These are phyloP conservation scores for Diplosphaera chodatii DNA, from an alignment of 139 green algal genomes.

Conservation along the genomic window DNA sequence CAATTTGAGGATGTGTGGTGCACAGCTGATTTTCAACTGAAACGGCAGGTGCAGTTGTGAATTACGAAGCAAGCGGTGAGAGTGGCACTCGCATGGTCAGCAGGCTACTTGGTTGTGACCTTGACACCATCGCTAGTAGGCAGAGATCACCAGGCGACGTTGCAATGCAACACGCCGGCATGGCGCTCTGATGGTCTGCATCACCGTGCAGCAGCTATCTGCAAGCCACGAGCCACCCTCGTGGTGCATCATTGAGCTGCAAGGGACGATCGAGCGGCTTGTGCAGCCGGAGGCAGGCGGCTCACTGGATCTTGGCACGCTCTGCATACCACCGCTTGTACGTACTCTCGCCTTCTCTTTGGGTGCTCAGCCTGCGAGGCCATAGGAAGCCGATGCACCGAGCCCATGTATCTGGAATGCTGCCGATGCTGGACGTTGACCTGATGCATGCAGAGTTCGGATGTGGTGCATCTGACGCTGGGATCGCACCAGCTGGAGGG, in stretches of 20 bases:
- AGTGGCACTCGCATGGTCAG: too few species aligned
- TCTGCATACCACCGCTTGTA: too few species aligned
- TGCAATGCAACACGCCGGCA: too few species aligned
- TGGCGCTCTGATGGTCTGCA: not conserved
- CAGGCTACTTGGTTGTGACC: too few species aligned
- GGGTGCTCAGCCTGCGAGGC: too few species aligned
- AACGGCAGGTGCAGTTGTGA: not conserved
- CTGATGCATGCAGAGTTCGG: conserved; percentile 28
- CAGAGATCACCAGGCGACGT: too few species aligned
- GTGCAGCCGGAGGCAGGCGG: conserved; percentile 7
- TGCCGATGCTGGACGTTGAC: not conserved
- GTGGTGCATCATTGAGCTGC: conserved; percentile 48
- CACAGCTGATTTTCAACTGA: too few species aligned
- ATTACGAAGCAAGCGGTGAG: not conserved
- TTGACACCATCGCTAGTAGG: too few species aligned
- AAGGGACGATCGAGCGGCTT: conserved; percentile 40
- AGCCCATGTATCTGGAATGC: not conserved
- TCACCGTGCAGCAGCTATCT: conserved; percentile 1
- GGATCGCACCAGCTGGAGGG: conserved; percentile 82
- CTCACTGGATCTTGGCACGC: conserved; percentile 30
- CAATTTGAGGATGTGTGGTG: too few species aligned
- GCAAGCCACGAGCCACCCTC: not conserved
- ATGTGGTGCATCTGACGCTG: conserved; percentile 54
- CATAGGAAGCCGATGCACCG: too few species aligned
- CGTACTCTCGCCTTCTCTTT: too few species aligned